Base-by-base conservation (phyloP, 768 basidiomycete species). In the Stropharia rugosoannulata region DNA sequence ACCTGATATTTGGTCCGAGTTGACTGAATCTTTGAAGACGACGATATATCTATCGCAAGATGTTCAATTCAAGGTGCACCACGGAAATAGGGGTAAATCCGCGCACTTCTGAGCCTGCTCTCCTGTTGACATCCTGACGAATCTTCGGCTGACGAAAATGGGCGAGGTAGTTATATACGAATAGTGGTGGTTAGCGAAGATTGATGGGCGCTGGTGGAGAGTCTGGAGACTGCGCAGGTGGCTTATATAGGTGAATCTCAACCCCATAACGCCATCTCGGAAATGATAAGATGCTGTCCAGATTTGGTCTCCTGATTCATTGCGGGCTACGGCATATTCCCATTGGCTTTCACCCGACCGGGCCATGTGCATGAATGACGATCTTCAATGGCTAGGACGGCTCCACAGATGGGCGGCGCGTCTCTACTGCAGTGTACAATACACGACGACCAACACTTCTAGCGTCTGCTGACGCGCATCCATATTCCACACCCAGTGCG, bases 11-110 rank as follows among this genome's bases (percentile, higher is more conserved):
- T 64, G 40, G 18, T 58, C 60, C 7, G 49, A 48, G 10, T 54
- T 62, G 8, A 64, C 59, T 9, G 18, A 38, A 19, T 61, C 56
- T 38, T 64, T 62, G 57, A 64, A 64, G 13, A 64, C 63, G 22
- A 64, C 49, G 18, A 50, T 50, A 27, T 39, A 50, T 27, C 49
- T 50, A 18, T 46, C 16, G 2, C 7, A 29, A 29, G 7, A 46
- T 12, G 4, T 22, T 46, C 22, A 45, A 5, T 45, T 19, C 45
- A 27, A 10, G 45, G 22, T 11, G 18, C 6, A 12, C 13, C 12
- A 16, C 16, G 15, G 13, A 16, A 4, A 12, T n/a, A 27, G 18
- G 25, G 10, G 16, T 38, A 2, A 25, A 32, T 25, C 12, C 22
- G 40, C 49, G 18, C 15, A 50, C 49, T 50, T 50, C 38, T 22